Base-by-base conservation (phyloP, 1,139 yeast genomes). In the Lodderomyces orthopsilosis region DNA sequence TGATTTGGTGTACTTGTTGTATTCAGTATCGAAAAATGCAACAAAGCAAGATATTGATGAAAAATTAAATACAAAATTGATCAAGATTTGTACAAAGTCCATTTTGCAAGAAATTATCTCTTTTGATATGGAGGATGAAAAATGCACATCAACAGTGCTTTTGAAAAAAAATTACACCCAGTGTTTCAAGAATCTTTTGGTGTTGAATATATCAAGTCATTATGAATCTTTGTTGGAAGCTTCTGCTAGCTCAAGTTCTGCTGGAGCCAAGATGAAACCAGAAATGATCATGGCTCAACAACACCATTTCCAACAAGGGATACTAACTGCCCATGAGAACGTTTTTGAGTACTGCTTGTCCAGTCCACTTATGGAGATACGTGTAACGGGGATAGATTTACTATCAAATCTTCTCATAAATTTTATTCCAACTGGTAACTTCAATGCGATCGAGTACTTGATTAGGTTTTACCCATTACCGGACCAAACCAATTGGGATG, bases 271-370 rank as follows among this genome's bases (percentile, higher is more conserved):
- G 49, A 48, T 69, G 60, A 71, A 70, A 42, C 77, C 78, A 0
- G 77, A 73, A 41, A 52, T 68, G 0, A 61, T 73, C 26, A 70
- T 72, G 76, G 43, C 59, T 8, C 73, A 63, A 40, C 77, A 73
- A 46, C 63, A 70, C 48, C 68, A 58, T 45, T 70, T 59, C 47
- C 78, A 73, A 53, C 42, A 47, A 10, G 50, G 52, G 32, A 48
- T 73, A 15, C 56, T 73, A 38, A 39, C 55, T 2, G 44, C 66
- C 1, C 57, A 69, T 46, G 74, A 69, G 37, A 70, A 68, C 38
- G 40, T 56, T 1, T 40, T 71, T 32, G 43, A 55, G 5, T 59
- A 55, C 44, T 68, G 72, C 3, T 61, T 73, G 36, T 51, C 68
- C 1, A 66, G 66, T 41, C 62, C 50, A 40, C 58, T 59, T 12